phyloP scores from a whole-genome alignment of 495 filamentous ascomycete species.

The Bryoglossum gracile region DNA sequence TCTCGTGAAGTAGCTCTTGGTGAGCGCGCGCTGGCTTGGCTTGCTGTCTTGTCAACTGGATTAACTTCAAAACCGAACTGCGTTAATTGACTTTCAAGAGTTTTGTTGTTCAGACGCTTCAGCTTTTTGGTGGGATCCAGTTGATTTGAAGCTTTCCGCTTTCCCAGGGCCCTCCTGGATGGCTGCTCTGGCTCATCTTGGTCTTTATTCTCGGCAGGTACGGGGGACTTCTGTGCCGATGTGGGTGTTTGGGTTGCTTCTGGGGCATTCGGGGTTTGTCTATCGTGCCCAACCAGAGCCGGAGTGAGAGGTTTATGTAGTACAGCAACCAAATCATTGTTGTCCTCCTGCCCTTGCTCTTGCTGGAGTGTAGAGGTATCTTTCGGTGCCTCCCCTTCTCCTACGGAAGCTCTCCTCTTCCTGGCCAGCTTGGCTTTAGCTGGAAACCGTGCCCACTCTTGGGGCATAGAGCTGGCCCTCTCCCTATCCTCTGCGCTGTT shows the following conservation, averaged over 20 bases:
- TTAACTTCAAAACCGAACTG: slow-evolving; percentile 1
- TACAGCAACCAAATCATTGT: background rate
- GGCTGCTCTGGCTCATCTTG: slow-evolving; percentile 6
- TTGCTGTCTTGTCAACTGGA: background rate
- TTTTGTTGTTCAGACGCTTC: slow-evolving; percentile 3
- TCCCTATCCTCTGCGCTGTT: too few species aligned
- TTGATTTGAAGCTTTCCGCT: slow-evolving; percentile 16
- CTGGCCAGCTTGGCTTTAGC: too few species aligned
- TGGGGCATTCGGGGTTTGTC: background rate
- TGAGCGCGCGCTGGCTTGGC: background rate
- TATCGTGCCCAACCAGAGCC: background rate
- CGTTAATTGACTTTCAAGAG: background rate
- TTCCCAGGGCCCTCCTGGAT: slow-evolving; percentile 19
- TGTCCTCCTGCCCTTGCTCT: too few species aligned
- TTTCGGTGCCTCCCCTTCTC: too few species aligned
- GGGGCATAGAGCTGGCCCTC: too few species aligned
- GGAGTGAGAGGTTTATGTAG: slow-evolving; percentile 4
- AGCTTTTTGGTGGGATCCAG: slow-evolving; percentile 9
- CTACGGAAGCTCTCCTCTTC: too few species aligned
- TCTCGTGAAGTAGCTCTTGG: background rate
- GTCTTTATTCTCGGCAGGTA: background rate
- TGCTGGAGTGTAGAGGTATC: too few species aligned
- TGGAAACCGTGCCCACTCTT: too few species aligned
- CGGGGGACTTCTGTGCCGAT: background rate
- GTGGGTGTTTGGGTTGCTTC: background rate